Percentiles rank a stretch among this genome's conserved stretches.
Conservation (phyloP, 768 basidiomycete genomes). For the Gelatoporia subvermispora region DNA sequence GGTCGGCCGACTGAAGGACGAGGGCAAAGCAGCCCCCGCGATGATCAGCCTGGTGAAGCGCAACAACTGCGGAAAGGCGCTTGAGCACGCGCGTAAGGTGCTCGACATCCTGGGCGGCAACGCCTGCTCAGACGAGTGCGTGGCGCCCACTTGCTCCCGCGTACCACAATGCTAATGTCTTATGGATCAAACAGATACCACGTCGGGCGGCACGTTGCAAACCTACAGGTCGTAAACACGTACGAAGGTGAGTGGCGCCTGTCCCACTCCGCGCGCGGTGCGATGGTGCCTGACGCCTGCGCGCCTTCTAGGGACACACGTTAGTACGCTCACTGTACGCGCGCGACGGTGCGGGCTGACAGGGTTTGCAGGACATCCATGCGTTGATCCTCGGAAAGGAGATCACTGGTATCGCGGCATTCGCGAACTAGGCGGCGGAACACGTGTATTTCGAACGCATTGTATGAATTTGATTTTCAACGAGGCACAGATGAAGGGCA, state of each 20-base stretch:
- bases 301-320: constrained; percentile 47
- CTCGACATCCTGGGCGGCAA: constrained; percentile 94
- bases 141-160: constrained; percentile 7
- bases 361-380: constrained; percentile 63
- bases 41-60: constrained; percentile 95
- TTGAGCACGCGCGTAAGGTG: constrained; percentile 74
- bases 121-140: constrained; percentile 88
- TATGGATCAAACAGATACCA: constrained; percentile 64
- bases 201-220: constrained; percentile 91
- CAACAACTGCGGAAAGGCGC: constrained; percentile 93
- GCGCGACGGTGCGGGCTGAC: background rate
- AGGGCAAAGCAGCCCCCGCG: constrained; percentile 68
- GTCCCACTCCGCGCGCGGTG: background rate
- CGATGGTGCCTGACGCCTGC: background rate
- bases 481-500: no score
- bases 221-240: constrained; percentile 93
- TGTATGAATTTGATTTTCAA: no score
- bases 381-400: constrained; percentile 92
- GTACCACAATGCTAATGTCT: background rate
- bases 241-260: constrained; percentile 66
- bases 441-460: background rate
- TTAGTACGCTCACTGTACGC: constrained; percentile 25
- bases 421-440: constrained; percentile 44
- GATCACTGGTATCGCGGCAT: constrained; percentile 86
- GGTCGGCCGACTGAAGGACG: constrained; percentile 80